These are phyloP conservation scores for Fusarium piperis DNA, from an alignment of 2,329 filamentous ascomycete genomes.

Conservation along the genomic window DNA sequence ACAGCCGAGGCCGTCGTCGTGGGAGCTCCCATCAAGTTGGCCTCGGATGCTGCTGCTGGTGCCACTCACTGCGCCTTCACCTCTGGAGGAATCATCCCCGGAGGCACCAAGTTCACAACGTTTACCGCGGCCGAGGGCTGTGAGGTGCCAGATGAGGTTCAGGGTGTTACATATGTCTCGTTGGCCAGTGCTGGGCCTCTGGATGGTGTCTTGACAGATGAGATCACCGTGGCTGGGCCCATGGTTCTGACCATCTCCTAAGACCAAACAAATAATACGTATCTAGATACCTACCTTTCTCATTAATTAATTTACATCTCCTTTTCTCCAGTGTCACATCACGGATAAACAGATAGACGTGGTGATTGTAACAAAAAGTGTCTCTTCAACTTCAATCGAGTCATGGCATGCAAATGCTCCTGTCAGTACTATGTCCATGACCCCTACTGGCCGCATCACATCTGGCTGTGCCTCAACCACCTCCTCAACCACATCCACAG, in stretches of 20 bases:
- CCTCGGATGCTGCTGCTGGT: constrained; percentile 59
- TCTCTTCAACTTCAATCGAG: background rate
- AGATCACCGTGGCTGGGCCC: constrained; percentile 72
- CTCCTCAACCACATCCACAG: background rate
- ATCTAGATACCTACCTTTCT: background rate
- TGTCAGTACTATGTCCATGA: background rate
- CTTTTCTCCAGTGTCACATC: background rate
- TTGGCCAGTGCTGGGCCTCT: constrained; percentile 65
- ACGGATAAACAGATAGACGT: background rate
- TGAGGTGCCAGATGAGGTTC: constrained; percentile 68
- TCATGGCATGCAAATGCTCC: constrained; percentile 9
- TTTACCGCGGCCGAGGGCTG: constrained; percentile 65
- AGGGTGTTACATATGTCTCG: constrained; percentile 74
- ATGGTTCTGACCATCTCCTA: constrained; percentile 64
- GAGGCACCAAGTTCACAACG: constrained; percentile 68
- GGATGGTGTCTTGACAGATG: constrained; percentile 65
- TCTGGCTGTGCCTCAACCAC: constrained; percentile 3
- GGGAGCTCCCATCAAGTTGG: constrained; percentile 49
- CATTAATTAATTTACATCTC: background rate
- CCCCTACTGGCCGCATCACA: background rate
- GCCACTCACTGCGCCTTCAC: constrained; percentile 75
- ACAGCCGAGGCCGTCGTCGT: constrained; percentile 50
- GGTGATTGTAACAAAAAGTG: background rate
- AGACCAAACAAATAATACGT: background rate
- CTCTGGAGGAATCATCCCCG: constrained; percentile 64